phyloP scores from a whole-genome alignment of 352 stramenopile genomes.

The Phytopythium sindhum region DNA sequence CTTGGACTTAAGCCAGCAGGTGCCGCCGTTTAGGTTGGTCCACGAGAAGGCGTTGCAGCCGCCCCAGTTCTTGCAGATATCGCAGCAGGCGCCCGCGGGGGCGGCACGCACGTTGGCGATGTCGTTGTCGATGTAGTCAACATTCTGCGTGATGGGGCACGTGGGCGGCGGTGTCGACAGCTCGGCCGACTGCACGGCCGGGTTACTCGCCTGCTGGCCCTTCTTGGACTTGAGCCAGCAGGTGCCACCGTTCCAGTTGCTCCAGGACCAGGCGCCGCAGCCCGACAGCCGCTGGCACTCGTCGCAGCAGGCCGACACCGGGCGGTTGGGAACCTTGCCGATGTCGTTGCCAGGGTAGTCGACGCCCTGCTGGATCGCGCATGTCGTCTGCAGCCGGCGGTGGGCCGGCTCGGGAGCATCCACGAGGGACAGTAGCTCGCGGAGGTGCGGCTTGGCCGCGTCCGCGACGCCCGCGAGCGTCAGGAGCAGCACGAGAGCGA shows the following conservation, averaged over 20 bases:
- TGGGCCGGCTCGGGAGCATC: neutral
- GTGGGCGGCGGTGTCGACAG: constrained; percentile 6
- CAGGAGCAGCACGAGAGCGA: neutral
- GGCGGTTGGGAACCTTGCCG: neutral
- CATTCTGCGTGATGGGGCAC: constrained; percentile 14
- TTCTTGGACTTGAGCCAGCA: constrained; percentile 28
- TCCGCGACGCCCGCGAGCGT: neutral
- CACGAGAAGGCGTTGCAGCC: constrained; percentile 15
- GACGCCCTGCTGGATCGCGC: constrained; percentile 12
- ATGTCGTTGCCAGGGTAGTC: constrained; percentile 15
- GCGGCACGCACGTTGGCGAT: constrained; percentile 22
- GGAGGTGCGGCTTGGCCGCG: neutral
- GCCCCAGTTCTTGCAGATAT: neutral
- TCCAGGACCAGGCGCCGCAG: neutral
- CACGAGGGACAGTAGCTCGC: neutral
- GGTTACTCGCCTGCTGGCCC: constrained; percentile 13
- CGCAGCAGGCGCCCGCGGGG: constrained; percentile 13
- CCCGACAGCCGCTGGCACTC: neutral
- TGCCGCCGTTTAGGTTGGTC: constrained; percentile 18
- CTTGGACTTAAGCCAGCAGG: constrained; percentile 10
- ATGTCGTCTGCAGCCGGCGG: constrained; percentile 1
- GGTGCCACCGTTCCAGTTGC: constrained; percentile 10
- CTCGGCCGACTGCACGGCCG: constrained; percentile 7
- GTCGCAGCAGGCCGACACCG: neutral
- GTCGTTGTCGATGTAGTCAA: constrained; percentile 28